A percentile compares a stretch with the other conserved stretches of the same genome.
Evolutionary conservation across 2,329 filamentous ascomycete genomes (phyloP).

Genomic region (Camillea tinctor): DNA sequence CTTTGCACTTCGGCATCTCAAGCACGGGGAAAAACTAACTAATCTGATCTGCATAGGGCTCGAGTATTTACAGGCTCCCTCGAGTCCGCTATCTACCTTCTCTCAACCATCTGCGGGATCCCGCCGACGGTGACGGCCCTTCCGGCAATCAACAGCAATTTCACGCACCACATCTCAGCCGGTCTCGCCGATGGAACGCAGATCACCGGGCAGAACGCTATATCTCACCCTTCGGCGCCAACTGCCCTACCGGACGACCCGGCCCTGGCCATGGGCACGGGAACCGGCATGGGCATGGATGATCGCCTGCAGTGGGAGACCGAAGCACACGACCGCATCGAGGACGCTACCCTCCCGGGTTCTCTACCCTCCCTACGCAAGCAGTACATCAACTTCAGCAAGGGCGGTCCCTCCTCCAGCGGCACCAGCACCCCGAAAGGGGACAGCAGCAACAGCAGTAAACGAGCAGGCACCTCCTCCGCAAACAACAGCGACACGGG

Average conservation of each 20-base stretch:
- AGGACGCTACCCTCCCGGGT: slow-evolving; percentile 79
- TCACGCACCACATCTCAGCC: slow-evolving; percentile 90
- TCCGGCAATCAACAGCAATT: slow-evolving; percentile 91
- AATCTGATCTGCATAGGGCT: slow-evolving; percentile 42
- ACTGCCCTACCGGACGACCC: slow-evolving; percentile 46
- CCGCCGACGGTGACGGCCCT: slow-evolving; percentile 75
- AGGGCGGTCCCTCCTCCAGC: slow-evolving; percentile 38
- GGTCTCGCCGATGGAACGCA: slow-evolving; percentile 71
- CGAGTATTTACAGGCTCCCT: slow-evolving; percentile 90
- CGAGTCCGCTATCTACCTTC: slow-evolving; percentile 86
- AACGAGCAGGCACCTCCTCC: background rate
- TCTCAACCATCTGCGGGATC: slow-evolving; percentile 84
- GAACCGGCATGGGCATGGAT: slow-evolving; percentile 19
- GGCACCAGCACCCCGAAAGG: too few species aligned
- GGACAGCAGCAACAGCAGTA: too few species aligned
- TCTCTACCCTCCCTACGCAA: slow-evolving; percentile 76
- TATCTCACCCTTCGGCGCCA: slow-evolving; percentile 76
- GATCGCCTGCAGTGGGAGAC: slow-evolving; percentile 37
- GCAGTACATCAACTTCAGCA: slow-evolving; percentile 80
- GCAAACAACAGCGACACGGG: background rate
- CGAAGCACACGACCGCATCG: slow-evolving; percentile 62
- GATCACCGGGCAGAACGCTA: slow-evolving; percentile 90
- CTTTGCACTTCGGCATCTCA: background rate
- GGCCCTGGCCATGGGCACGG: slow-evolving; percentile 8
- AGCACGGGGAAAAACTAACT: background rate